These are phyloP conservation scores for Hirschioporus abietinus DNA, from an alignment of 768 basidiomycete species.

Conservation along the genomic window DNA sequence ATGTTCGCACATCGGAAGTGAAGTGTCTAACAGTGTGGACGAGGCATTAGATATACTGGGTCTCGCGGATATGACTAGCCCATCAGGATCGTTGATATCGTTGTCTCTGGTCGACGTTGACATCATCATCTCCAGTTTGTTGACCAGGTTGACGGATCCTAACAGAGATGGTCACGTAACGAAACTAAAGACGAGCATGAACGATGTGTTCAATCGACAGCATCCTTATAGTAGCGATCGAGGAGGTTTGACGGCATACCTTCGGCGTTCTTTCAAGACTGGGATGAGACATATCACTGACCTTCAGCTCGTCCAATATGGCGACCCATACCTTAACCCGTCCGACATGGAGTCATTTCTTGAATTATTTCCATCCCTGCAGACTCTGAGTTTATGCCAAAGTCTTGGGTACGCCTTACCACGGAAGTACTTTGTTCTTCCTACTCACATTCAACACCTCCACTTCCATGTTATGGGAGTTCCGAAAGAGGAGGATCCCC, in stretches of 20 bases:
- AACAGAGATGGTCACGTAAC: neutral
- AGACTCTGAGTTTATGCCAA: neutral
- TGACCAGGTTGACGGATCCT: neutral
- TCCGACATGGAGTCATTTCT: neutral
- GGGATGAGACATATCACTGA: neutral
- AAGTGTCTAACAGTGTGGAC: neutral
- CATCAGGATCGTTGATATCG: neutral
- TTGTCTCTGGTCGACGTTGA: neutral
- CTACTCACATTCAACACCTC: too few relatives aligned
- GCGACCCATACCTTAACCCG: neutral
- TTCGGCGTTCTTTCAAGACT: neutral
- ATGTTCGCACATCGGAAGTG: too few relatives aligned
- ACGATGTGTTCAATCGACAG: too few relatives aligned
- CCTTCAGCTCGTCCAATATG: neutral
- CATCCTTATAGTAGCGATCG: too few relatives aligned
- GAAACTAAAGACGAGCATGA: neutral
- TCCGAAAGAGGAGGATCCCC: too few relatives aligned
- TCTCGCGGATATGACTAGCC: neutral
- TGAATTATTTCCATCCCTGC: neutral
- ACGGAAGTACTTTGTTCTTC: too few relatives aligned
- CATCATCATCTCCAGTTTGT: neutral
- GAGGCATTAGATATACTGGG: neutral
- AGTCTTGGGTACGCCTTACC: too few relatives aligned
- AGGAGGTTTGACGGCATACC: neutral
- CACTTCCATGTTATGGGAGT: too few relatives aligned